phyloP scores from a whole-genome alignment of 345 rosid species.

The Camelina laxa region DNA sequence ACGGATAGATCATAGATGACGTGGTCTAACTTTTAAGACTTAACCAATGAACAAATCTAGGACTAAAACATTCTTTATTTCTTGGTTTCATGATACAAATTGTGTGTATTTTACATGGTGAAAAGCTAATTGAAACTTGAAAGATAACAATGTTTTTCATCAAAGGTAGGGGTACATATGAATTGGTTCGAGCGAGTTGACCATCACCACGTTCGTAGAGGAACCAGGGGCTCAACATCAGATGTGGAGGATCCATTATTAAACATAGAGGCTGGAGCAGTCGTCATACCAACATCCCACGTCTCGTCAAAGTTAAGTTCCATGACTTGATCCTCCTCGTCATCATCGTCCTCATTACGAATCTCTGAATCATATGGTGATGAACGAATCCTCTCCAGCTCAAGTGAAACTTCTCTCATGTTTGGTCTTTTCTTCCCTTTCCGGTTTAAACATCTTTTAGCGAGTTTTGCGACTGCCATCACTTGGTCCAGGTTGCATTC shows the following conservation, averaged over 20 bases:
- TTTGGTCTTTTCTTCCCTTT: slow-evolving; percentile 52
- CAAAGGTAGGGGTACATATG: neutral
- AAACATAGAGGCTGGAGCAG: slow-evolving; percentile 34
- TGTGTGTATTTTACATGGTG: neutral
- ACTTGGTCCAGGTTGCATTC: slow-evolving; percentile 41
- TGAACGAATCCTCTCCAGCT: slow-evolving; percentile 43
- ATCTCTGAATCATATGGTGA: slow-evolving; percentile 22
- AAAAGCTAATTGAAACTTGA: neutral
- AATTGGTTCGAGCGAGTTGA: neutral
- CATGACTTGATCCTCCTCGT: slow-evolving; percentile 35
- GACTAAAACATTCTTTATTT: no score
- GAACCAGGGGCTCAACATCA: slow-evolving; percentile 33
- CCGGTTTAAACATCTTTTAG: slow-evolving; percentile 44
- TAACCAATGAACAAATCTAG: neutral
- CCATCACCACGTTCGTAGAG: slow-evolving; percentile 34
- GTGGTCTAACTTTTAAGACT: no score
- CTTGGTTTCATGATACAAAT: neutral
- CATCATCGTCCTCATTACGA: slow-evolving; percentile 22
- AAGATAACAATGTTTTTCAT: neutral
- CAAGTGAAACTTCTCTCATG: slow-evolving; percentile 50
- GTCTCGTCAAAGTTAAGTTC: slow-evolving; percentile 25
- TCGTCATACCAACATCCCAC: slow-evolving; percentile 33
- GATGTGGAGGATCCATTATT: slow-evolving; percentile 13
- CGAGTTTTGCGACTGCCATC: slow-evolving; percentile 46
- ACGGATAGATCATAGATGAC: no score